Base-by-base conservation (phyloP, 345 rosid species). In the Aurinia saxatilis region DNA sequence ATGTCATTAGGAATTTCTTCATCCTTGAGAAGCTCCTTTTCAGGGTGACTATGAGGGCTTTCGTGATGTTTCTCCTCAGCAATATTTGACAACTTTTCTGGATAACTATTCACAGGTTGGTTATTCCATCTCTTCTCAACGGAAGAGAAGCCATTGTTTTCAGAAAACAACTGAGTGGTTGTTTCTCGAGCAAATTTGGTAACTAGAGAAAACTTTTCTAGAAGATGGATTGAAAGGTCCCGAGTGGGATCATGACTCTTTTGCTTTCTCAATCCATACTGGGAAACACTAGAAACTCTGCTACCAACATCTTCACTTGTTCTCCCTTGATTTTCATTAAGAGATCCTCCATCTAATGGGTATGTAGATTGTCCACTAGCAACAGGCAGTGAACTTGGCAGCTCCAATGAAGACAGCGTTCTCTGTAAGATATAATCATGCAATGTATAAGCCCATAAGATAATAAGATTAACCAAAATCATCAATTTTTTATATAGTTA, bases 161-260 rank as follows among this genome's bases (percentile, higher is more conserved):
- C 97, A 8, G 86, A 79, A 67, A 93, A 88, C 23, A 90, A 72
- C 65, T 87, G 99, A 18, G 95, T 80, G 64, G 97, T 90, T 51
- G 97, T 87, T 17, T 93, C 97, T 37, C 97, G 78, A 19, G 95
- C 96, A 83, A 90, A 90, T 77, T 83, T 90, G 17, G 99, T 87
- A 60, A 93, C 97, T 47, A 81, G 87, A 64, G 99, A 93, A 65
- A 90, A 93, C 71, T 87, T 93, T 77, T 87, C 99, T 72, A 93
- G 57, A 48, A 90, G 87, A 19, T 87, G 89, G 65, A 90, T 88
- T 50, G 97, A 84, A 53, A 90, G 82, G 73, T 93, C 99, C 44
- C 89, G 84, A 76, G 91, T 77, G 66, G 97, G 95, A 86, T 88
- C 99, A 19, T 83, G 79, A 78, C 57, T 66, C 78, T 81, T 88